Base-by-base conservation (phyloP, 148 eudicot species). In the Limonium bicolor region DNA sequence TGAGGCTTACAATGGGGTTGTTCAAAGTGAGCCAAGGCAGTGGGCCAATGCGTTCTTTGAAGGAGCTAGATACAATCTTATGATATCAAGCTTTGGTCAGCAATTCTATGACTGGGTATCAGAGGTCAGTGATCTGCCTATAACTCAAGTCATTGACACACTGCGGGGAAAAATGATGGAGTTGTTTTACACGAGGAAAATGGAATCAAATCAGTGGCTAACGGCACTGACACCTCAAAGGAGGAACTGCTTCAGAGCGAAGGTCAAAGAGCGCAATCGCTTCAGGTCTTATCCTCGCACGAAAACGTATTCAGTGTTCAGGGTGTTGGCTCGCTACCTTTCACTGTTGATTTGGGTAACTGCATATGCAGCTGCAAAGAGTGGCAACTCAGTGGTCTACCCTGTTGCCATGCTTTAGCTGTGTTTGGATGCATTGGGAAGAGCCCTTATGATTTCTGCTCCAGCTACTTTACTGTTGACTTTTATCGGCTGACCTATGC, bases 1-100 rank as follows among this genome's bases (percentile, higher is more conserved):
- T n/a, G 74, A 76, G 38, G 82, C 82, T 23, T 71, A 71, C 50
- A 58, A 71, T 46, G 71, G 77, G 82, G 65, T 76, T 22, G n/a
- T 64, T 13, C 44, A 54, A 27, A 67, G 69, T 43, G 71, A 76
- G 23, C 71, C 74, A 6, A 56, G 67, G 3, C 66, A 67, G 12
- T 76, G 82, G 82, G 77, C 77, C 7, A 76, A 65, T 68, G 69
- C 69, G 5, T 52, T 51, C 34, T 76, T 76, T 37, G 55, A 47
- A 41, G 82, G 77, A 40, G 59, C 57, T 21, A 63, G 82, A 32
- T 71, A 76, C 58, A 65, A 71, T 46, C 66, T 67, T 22, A 44
- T 71, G 56, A 56, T 58, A 20, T 67, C 82, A 10, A 59, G 62
- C 35, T 64, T 67, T 36, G 77, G 69, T 3, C 58, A 68, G 38